A percentile compares a stretch with the other conserved stretches of the same genome.
These are phyloP conservation scores for Clohesyomyces aquaticus DNA, from an alignment of 495 filamentous ascomycete species.

Conservation along the genomic window DNA sequence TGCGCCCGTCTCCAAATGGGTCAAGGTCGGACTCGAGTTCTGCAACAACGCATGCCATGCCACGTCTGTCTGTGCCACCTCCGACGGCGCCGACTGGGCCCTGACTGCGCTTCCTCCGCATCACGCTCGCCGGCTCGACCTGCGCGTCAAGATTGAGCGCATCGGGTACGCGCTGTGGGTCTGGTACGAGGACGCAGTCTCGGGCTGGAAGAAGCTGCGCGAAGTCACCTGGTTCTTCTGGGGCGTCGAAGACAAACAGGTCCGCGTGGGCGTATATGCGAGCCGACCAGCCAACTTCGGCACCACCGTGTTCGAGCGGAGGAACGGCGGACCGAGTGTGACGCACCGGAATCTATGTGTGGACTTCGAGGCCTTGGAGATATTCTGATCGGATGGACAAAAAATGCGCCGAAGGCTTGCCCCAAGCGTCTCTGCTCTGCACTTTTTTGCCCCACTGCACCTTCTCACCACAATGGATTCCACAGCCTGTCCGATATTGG, in stretches of 20 bases:
- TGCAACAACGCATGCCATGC: slow-evolving; percentile 57
- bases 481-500: too few relatives aligned
- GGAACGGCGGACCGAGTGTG: slow-evolving; percentile 50
- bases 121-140: slow-evolving; percentile 39
- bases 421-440: too few relatives aligned
- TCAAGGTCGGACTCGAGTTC: slow-evolving; percentile 64
- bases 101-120: slow-evolving; percentile 55
- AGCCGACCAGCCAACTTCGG: slow-evolving; percentile 55
- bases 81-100: slow-evolving; percentile 62
- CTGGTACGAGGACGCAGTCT: slow-evolving; percentile 58
- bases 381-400: too few relatives aligned
- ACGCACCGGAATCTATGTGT: slow-evolving; percentile 55
- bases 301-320: slow-evolving; percentile 52
- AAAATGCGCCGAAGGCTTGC: too few relatives aligned
- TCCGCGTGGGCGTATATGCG: slow-evolving; percentile 62
- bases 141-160: slow-evolving; percentile 63
- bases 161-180: slow-evolving; percentile 62
- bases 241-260: slow-evolving; percentile 62
- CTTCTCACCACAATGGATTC: too few relatives aligned
- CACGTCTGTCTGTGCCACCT: slow-evolving; percentile 59
- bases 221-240: slow-evolving; percentile 66
- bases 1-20: slow-evolving; percentile 56
- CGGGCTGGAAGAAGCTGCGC: slow-evolving; percentile 61
- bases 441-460: too few relatives aligned
- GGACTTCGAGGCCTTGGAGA: slow-evolving; percentile 63